Evolutionary conservation across 257 asterid species (phyloP).

Genomic region (Primulina huaijiensis): DNA sequence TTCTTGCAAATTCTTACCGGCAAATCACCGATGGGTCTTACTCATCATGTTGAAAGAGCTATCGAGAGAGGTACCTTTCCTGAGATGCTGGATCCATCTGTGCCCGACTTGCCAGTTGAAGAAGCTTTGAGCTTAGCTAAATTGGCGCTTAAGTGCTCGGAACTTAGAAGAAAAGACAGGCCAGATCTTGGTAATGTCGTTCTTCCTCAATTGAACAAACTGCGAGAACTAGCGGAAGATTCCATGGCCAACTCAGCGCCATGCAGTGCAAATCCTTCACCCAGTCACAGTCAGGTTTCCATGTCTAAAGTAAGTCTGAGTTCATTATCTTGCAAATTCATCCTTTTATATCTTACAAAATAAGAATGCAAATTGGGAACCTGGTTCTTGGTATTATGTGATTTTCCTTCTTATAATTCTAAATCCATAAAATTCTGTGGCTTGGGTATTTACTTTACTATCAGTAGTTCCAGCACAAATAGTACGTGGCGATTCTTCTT

Average conservation of each 20-base stretch:
- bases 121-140: slow-evolving; percentile 68
- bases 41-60: slow-evolving; percentile 73
- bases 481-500: background rate
- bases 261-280: slow-evolving; percentile 31
- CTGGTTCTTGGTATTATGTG: background rate
- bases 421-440: background rate
- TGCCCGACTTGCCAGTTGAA: slow-evolving; percentile 75
- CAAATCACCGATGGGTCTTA: slow-evolving; percentile 80
- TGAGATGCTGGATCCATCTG: slow-evolving; percentile 61
- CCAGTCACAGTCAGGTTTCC: slow-evolving; percentile 58
- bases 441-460: background rate
- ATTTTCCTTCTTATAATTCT: background rate
- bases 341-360: background rate
- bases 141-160: slow-evolving; percentile 59
- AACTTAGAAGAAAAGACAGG: slow-evolving; percentile 84
- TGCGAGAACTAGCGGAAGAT: slow-evolving; percentile 64
- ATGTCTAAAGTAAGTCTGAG: slow-evolving; percentile 51
- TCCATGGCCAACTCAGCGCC: slow-evolving; percentile 23
- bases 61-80: slow-evolving; percentile 58
- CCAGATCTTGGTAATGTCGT: slow-evolving; percentile 81
- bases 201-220: slow-evolving; percentile 61
- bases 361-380: background rate
- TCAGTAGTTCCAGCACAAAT: background rate
- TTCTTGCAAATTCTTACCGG: slow-evolving; percentile 75
- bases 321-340: background rate